Percentiles rank a stretch among this genome's conserved stretches.
Evolutionary conservation across 2,329 filamentous ascomycete genomes (phyloP).

Genomic region (Xylariaceae sp.): DNA sequence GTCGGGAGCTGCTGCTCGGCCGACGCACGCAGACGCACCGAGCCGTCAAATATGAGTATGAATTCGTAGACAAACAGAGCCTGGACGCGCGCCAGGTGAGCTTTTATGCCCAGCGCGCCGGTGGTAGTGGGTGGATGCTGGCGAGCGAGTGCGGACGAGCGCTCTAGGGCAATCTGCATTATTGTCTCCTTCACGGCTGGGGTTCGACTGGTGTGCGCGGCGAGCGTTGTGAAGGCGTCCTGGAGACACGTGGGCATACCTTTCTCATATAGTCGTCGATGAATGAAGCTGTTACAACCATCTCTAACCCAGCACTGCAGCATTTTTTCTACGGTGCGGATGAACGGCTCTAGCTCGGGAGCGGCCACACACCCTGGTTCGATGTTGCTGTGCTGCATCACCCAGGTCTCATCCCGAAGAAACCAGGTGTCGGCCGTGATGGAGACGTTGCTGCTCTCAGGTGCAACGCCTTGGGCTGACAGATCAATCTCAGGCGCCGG

Average conservation of each 20-base stretch:
- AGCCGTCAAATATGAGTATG: conserved; percentile 17
- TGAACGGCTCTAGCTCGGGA: conserved; percentile 20
- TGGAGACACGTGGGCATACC: conserved; percentile 22
- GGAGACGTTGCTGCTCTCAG: background rate
- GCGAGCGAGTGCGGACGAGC: conserved; percentile 4
- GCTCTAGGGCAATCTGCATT: conserved; percentile 17
- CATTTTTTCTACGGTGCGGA: conserved; percentile 14
- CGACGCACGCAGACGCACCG: conserved; percentile 10
- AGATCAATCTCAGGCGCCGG: background rate
- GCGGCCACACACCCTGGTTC: conserved; percentile 3
- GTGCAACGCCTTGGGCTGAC: background rate
- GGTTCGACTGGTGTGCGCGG: conserved; percentile 13
- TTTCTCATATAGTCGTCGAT: conserved; percentile 16
- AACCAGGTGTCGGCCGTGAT: conserved; percentile 9
- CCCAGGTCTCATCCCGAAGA: conserved; percentile 12
- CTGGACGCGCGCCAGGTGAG: conserved; percentile 16
- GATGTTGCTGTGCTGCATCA: conserved; percentile 6
- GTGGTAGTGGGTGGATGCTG: background rate
- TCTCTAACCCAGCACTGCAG: conserved; percentile 17
- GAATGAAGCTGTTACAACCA: conserved; percentile 15
- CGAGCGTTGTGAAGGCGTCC: conserved; percentile 22
- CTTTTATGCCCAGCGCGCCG: conserved; percentile 12
- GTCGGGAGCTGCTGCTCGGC: conserved; percentile 10
- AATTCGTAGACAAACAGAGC: conserved; percentile 18
- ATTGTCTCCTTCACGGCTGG: conserved; percentile 19